Evolutionary conservation across 768 basidiomycete genomes (phyloP).

Genomic region (Leccinum subgranulosum): DNA sequence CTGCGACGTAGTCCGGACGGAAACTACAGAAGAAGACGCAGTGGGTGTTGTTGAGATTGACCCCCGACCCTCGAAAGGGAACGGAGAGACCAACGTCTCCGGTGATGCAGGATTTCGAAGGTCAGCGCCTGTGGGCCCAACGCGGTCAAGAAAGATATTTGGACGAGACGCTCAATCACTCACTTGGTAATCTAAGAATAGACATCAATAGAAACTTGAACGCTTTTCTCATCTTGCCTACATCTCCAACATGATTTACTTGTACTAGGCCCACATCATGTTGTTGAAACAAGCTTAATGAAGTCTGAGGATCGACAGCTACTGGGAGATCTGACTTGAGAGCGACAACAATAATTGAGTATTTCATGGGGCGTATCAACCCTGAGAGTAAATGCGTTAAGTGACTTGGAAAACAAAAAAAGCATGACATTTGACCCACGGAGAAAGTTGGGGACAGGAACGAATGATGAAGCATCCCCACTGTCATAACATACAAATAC

Average conservation of each 20-base stretch:
- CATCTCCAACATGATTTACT: conserved; percentile 54
- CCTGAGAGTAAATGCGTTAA: conserved; percentile 37
- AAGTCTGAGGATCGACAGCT: conserved; percentile 55
- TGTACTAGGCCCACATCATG: conserved; percentile 81
- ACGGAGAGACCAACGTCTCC: conserved; percentile 46
- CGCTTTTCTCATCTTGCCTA: conserved; percentile 69
- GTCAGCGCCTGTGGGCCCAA: conserved; percentile 35
- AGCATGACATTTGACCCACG: conserved; percentile 46
- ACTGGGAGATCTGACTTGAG: conserved; percentile 79
- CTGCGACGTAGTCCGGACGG: conserved; percentile 32
- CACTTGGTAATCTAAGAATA: conserved; percentile 46
- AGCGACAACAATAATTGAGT: conserved; percentile 74
- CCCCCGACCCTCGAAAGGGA: conserved; percentile 51
- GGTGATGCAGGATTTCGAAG: conserved; percentile 76
- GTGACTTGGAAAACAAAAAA: conserved; percentile 4
- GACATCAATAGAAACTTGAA: conserved; percentile 75
- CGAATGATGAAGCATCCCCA: conserved; percentile 57
- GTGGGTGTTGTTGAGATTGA: conserved; percentile 54
- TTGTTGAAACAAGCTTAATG: conserved; percentile 45
- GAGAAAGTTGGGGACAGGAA: conserved; percentile 62
- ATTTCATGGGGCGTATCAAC: conserved; percentile 51
- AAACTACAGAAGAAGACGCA: conserved; percentile 39
- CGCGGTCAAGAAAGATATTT: conserved; percentile 9
- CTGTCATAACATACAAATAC: conserved; percentile 87
- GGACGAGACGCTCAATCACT: conserved; percentile 13